Evolutionary conservation across 495 filamentous ascomycete species (phyloP).

Genomic region (Daldinia vernicosa): DNA sequence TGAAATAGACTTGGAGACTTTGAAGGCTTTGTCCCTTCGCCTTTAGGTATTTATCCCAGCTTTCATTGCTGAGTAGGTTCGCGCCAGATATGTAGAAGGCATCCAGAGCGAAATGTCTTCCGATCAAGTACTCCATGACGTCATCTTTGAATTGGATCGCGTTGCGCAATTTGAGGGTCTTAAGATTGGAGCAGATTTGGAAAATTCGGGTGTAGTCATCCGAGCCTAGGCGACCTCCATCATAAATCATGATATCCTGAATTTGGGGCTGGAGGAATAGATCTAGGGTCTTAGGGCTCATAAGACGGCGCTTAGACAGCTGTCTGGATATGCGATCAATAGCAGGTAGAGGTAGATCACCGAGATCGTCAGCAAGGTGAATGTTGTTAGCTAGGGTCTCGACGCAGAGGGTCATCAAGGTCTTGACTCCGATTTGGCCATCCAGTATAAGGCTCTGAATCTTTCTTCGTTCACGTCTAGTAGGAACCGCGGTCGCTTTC

Average conservation of each 20-base stretch:
- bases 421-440: conserved; percentile 75
- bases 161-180: conserved; percentile 75
- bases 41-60: conserved; percentile 73
- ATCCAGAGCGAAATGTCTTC: conserved; percentile 68
- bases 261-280: conserved; percentile 78
- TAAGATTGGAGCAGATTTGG: conserved; percentile 72
- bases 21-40: conserved; percentile 69
- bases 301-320: conserved; percentile 77
- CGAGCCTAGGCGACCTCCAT: conserved; percentile 75
- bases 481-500: conserved; percentile 53
- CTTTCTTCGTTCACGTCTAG: conserved; percentile 65
- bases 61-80: conserved; percentile 76
- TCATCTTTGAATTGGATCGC: conserved; percentile 87
- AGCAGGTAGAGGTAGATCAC: conserved; percentile 73
- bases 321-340: conserved; percentile 81
- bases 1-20: conserved; percentile 74
- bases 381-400: conserved; percentile 87
- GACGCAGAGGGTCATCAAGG: conserved; percentile 79
- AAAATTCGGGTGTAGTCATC: conserved; percentile 85
- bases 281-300: conserved; percentile 73
- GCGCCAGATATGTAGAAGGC: conserved; percentile 75
- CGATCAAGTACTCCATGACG: conserved; percentile 80
- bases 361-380: conserved; percentile 81
- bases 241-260: conserved; percentile 77
- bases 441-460: conserved; percentile 82